Conservation (phyloP, 805 yeast genomes). For the Candida boleticola region DNA sequence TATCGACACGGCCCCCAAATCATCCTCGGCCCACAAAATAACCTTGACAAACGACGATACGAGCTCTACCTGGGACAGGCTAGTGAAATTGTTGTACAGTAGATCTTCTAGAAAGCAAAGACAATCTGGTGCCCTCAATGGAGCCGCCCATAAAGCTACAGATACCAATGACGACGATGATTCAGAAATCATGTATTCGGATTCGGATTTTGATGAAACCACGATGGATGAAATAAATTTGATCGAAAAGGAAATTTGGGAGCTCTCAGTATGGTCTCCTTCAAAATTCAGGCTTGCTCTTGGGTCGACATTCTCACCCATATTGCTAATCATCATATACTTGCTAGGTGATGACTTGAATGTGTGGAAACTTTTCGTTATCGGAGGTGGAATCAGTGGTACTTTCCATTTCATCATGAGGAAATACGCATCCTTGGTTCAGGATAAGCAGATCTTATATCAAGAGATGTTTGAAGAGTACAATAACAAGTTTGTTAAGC, state of each 20-base stretch:
- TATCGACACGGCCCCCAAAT: slow-evolving; percentile 19
- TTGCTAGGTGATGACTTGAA: slow-evolving; percentile 20
- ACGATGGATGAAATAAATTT: slow-evolving; percentile 14
- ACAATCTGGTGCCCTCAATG: not conserved
- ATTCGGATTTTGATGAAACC: slow-evolving; percentile 4
- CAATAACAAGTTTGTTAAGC: slow-evolving; percentile 59
- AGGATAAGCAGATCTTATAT: slow-evolving; percentile 59
- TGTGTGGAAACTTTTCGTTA: slow-evolving; percentile 31
- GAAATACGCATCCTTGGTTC: slow-evolving; percentile 47
- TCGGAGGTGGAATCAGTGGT: slow-evolving; percentile 28
- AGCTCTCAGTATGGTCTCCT: slow-evolving; percentile 66
- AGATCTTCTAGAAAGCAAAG: slow-evolving; percentile 1
- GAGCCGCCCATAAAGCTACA: too few relatives aligned
- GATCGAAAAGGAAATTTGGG: slow-evolving; percentile 45
- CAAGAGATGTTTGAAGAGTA: slow-evolving; percentile 64
- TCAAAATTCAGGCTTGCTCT: slow-evolving; percentile 53
- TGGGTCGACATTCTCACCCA: slow-evolving; percentile 58
- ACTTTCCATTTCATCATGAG: slow-evolving; percentile 39
- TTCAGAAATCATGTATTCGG: not conserved
- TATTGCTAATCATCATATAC: slow-evolving; percentile 45
- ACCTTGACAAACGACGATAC: slow-evolving; percentile 3
- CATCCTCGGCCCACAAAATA: slow-evolving; percentile 18
- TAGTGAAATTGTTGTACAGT: slow-evolving; percentile 2
- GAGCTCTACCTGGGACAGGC: slow-evolving; percentile 3
- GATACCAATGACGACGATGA: not conserved